These are phyloP conservation scores for Penicillium sp. DNA, from an alignment of 2,329 filamentous ascomycete genomes.

Conservation along the genomic window DNA sequence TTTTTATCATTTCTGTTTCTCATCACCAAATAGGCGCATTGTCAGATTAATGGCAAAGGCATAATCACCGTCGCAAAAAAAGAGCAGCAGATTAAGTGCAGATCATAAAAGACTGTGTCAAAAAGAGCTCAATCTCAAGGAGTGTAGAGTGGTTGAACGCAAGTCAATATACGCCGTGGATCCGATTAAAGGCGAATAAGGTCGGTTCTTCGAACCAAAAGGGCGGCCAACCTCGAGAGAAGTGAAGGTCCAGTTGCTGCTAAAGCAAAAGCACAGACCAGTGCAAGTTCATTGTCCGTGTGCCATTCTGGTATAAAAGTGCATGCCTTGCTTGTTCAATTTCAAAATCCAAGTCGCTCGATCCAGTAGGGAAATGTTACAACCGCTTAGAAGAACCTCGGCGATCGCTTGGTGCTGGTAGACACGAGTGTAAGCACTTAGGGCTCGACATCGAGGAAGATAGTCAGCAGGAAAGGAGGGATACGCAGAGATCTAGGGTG, in stretches of 20 bases:
- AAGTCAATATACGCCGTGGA: slow-evolving; percentile 31
- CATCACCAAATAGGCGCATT: slow-evolving; percentile 30
- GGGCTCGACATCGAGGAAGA: slow-evolving; percentile 7
- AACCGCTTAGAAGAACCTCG: slow-evolving; percentile 52
- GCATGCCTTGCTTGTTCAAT: slow-evolving; percentile 10
- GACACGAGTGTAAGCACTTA: slow-evolving; percentile 20
- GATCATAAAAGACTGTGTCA: background rate
- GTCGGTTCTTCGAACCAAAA: slow-evolving; percentile 42
- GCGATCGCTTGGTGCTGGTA: slow-evolving; percentile 51
- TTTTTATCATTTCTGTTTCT: slow-evolving; percentile 43
- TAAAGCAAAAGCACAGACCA: slow-evolving; percentile 26
- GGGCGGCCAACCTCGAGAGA: slow-evolving; percentile 48
- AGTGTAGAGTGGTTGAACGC: slow-evolving; percentile 27
- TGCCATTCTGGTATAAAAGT: slow-evolving; percentile 37
- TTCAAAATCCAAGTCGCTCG: slow-evolving; percentile 33
- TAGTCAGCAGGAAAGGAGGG: slow-evolving; percentile 21
- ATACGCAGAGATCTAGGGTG: slow-evolving; percentile 9
- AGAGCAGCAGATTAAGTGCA: slow-evolving; percentile 7
- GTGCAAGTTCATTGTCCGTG: slow-evolving; percentile 31
- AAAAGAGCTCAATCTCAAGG: slow-evolving; percentile 12
- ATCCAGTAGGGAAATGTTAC: slow-evolving; percentile 19
- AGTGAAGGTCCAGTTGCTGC: slow-evolving; percentile 35
- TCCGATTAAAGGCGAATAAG: slow-evolving; percentile 28
- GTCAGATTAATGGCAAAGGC: slow-evolving; percentile 8
- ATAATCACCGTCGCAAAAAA: slow-evolving; percentile 12